Conservation (phyloP, 176 grass and related monocot species). For the Hordeum vulgare region MorexV3_pseudomolecules_assembly NC_058519.1:444941249-444941748, state of each 20-base stretch:
- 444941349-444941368: neutral
- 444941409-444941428: neutral
- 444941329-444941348: neutral
- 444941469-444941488: neutral
- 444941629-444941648: too few relatives aligned
- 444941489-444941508: neutral
- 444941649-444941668: too few relatives aligned
- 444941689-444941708: too few relatives aligned
- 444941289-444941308: neutral
- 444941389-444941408: neutral
- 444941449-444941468: neutral
- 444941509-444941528: neutral
- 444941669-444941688: too few relatives aligned
- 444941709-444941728: too few relatives aligned
- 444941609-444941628: too few relatives aligned
- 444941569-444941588: too few relatives aligned
- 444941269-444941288: neutral
- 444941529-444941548: too few relatives aligned
- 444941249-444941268: neutral
- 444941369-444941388: neutral
- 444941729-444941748: too few relatives aligned
- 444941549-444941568: too few relatives aligned
- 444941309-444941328: neutral
- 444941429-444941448: neutral
- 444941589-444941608: too few relatives aligned